These are phyloP conservation scores for Leptographium lundbergii DNA, from an alignment of 2,329 filamentous ascomycete species.

Conservation along the genomic window DNA sequence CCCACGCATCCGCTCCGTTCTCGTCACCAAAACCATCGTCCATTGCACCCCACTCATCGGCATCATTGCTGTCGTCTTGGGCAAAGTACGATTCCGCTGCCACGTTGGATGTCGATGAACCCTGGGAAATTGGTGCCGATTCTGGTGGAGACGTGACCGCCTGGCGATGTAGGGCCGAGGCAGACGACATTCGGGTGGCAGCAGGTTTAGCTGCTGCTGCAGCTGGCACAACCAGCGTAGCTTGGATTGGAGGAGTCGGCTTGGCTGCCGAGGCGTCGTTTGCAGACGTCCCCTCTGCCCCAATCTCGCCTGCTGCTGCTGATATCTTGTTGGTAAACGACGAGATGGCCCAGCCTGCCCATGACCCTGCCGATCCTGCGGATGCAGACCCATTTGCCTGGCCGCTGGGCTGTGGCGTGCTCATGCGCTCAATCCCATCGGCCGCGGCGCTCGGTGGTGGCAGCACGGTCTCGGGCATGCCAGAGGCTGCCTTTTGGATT, in stretches of 20 bases:
- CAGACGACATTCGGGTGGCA: slow-evolving; percentile 30
- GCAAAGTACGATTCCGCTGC: slow-evolving; percentile 32
- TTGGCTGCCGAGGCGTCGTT: slow-evolving; percentile 25
- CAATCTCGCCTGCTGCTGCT: slow-evolving; percentile 74
- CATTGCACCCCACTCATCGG: slow-evolving; percentile 66
- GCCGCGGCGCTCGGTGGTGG: slow-evolving; percentile 49
- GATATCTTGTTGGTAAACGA: slow-evolving; percentile 94
- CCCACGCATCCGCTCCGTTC: slow-evolving; percentile 17
- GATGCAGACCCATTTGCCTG: slow-evolving; percentile 28
- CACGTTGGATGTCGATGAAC: slow-evolving; percentile 29
- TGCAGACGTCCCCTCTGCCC: slow-evolving; percentile 31
- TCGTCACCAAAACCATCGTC: slow-evolving; percentile 36
- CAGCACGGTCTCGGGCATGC: slow-evolving; percentile 69
- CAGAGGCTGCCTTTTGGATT: slow-evolving; percentile 63
- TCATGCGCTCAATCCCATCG: slow-evolving; percentile 56
- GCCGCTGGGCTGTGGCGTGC: slow-evolving; percentile 53
- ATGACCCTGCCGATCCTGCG: slow-evolving; percentile 27
- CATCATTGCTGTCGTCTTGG: slow-evolving; percentile 46
- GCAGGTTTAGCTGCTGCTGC: slow-evolving; percentile 18
- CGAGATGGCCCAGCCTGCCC: slow-evolving; percentile 97
- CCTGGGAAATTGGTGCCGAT: slow-evolving; percentile 29
- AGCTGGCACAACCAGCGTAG: not conserved
- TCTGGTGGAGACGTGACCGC: slow-evolving; percentile 39
- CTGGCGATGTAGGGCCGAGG: slow-evolving; percentile 48
- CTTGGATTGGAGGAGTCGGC: not conserved